Base-by-base conservation (phyloP, 352 stramenopile species). In the Stramenopiles sp. region DNA sequence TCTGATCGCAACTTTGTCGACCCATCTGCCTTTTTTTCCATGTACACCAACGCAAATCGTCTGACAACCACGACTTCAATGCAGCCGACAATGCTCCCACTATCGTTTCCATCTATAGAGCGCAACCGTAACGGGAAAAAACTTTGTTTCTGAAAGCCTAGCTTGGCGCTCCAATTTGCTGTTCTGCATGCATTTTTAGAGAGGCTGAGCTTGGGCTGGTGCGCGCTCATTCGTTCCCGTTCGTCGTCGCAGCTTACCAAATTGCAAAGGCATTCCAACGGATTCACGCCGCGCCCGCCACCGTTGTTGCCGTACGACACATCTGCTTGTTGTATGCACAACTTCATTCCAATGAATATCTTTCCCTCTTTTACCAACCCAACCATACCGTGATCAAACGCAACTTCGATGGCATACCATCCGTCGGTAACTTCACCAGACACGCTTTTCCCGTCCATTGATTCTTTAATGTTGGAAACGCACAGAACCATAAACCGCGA, bases 401-500 rank as follows among this genome's bases (percentile, higher is more conserved):
- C 68, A 36, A 83, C 83, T 74, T 81, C 77, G 6, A 91, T 74
- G 37, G 81, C 76, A 78, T 91, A 91, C 87, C 87, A 92, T 1
- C 86, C 86, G 80, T 91, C 87, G 32, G 83, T 88, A 0, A 91
- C 75, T 80, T 89, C 81, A 33, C 87, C 32, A 32, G 76, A 73
- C 35, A 37, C n/a, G n/a, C n/a, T n/a, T 31, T 82, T 74, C 18
- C 68, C 32, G 32, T 71, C 35, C 49, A 43, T 33, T 73, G 82
- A 78, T 30, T 68, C 77, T 68, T 78, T 77, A 30, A 79, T 82
- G 35, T 36, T 79, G 69, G 77, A 82, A 0, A 92, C 84, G 73
- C 81, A 85, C 3, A 92, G 76, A 71, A 88, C 84, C n/a, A 89
- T 85, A 74, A 82, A 79, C 3, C 43, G 75, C 30, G 76, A 74